phyloP scores from a whole-genome alignment of 371 early-diverging fungal genomes.

The Apophysomyces ossiformis region DNA sequence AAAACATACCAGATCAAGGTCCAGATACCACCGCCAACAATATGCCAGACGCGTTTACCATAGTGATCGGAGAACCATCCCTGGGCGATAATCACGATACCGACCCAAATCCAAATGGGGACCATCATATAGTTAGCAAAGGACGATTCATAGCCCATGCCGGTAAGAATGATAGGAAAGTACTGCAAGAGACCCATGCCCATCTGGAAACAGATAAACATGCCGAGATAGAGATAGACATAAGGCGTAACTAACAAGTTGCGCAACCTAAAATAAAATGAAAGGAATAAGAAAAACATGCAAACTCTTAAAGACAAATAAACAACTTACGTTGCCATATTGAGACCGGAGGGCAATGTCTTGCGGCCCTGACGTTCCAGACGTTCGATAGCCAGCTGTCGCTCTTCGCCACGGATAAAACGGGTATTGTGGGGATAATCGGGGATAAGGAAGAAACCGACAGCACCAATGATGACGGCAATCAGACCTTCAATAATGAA shows the following conservation, averaged over 20 bases:
- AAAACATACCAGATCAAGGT: conserved; percentile 55
- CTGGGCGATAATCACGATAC: conserved; percentile 43
- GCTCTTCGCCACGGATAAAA: conserved; percentile 56
- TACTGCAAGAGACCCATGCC: conserved; percentile 51
- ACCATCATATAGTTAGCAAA: conserved; percentile 53
- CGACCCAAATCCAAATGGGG: conserved; percentile 49
- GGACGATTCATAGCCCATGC: conserved; percentile 33
- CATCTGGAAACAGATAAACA: conserved; percentile 50
- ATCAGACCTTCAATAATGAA: conserved; percentile 62
- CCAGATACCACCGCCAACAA: conserved; percentile 39
- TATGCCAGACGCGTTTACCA: conserved; percentile 44
- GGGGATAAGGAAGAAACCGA: conserved; percentile 57
- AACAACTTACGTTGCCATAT: conserved; percentile 27
- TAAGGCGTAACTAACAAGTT: conserved; percentile 47
- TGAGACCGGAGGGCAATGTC: conserved; percentile 26
- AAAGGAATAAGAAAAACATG: neutral
- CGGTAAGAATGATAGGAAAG: conserved; percentile 45
- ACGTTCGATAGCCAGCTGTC: conserved; percentile 52
- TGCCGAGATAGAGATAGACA: conserved; percentile 36
- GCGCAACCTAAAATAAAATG: conserved; percentile 19
- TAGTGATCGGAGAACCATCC: conserved; percentile 44
- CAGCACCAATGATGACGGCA: conserved; percentile 47
- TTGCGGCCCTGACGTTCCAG: conserved; percentile 48
- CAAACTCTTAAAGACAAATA: neutral
- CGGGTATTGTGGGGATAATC: conserved; percentile 57